phyloP scores from a whole-genome alignment of 2,329 filamentous ascomycete genomes.

The Mycogone perniciosa region DNA sequence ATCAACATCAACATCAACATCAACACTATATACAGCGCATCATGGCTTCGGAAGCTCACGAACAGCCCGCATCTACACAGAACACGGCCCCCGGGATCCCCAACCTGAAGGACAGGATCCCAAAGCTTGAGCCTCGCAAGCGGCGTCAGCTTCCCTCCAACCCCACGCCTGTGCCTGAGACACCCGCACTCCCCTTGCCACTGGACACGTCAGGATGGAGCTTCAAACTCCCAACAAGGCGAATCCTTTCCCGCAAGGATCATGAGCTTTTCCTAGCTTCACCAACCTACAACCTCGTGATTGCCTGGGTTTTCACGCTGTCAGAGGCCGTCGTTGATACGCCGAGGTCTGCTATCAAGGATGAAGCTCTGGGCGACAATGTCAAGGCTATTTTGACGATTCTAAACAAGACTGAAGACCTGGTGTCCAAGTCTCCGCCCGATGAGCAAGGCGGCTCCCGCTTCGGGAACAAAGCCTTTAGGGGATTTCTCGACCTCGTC shows the following conservation, averaged over 20 bases:
- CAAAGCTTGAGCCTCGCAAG: constrained; percentile 61
- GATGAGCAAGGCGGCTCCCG: constrained; percentile 81
- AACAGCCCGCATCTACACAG: constrained; percentile 10
- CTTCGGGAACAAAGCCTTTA: constrained; percentile 92
- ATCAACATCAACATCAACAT: constrained; percentile 8
- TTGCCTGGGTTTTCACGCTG: constrained; percentile 80
- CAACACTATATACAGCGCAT: constrained; percentile 1
- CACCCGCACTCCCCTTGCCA: constrained; percentile 64
- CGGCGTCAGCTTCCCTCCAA: constrained; percentile 47
- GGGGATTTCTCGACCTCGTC: constrained; percentile 68
- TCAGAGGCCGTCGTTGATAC: constrained; percentile 72
- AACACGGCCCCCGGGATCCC: constrained; percentile 20
- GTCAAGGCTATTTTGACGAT: constrained; percentile 62
- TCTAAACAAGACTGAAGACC: constrained; percentile 60
- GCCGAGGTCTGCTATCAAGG: constrained; percentile 54
- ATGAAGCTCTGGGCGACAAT: constrained; percentile 51
- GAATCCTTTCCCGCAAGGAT: constrained; percentile 76
- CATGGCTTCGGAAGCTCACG: constrained; percentile 22
- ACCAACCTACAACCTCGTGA: constrained; percentile 65
- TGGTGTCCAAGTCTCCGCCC: constrained; percentile 66
- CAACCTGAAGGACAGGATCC: constrained; percentile 48
- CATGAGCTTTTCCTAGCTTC: constrained; percentile 77
- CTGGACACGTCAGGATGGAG: constrained; percentile 53
- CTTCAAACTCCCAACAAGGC: constrained; percentile 63
- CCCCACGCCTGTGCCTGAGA: constrained; percentile 62